Evolutionary conservation across 2,329 filamentous ascomycete genomes (phyloP).

Genomic region (Trichoderma simmonsii): DNA sequence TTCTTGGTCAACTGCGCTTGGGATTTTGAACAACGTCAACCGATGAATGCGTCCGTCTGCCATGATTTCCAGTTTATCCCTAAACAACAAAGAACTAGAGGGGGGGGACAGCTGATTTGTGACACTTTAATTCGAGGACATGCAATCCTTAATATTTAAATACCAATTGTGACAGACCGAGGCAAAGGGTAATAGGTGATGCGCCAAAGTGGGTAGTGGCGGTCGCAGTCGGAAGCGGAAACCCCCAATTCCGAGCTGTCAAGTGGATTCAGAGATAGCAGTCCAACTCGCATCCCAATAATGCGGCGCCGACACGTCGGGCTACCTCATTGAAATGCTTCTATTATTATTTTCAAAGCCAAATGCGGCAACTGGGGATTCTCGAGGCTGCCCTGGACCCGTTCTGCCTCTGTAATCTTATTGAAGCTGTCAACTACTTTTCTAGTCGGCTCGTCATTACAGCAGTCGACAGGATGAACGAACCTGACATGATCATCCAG

Average conservation of each 20-base stretch:
- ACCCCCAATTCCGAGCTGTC: neutral
- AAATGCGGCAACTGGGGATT: neutral
- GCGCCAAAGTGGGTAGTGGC: neutral
- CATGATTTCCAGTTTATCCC: neutral
- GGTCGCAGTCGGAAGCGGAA: neutral
- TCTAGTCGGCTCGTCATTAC: too few species aligned
- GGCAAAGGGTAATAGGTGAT: neutral
- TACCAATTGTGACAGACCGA: neutral
- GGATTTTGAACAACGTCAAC: neutral
- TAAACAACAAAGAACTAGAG: neutral
- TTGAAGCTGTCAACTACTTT: too few species aligned
- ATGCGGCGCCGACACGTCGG: neutral
- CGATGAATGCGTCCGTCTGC: neutral
- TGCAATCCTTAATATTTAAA: neutral
- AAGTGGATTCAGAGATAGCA: neutral
- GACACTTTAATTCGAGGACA: neutral
- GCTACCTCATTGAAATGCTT: neutral
- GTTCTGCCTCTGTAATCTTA: neutral
- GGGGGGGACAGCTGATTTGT: neutral
- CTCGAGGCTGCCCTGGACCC: neutral
- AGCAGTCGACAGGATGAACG: too few species aligned
- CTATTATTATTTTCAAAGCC: neutral
- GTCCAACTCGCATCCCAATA: neutral
- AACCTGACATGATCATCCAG: too few species aligned
- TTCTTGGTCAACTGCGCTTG: neutral